Evolutionary conservation across 2,329 filamentous ascomycete genomes (phyloP), one percentile per base, ranked within the genome.

Genomic region (Fusarium piperis): DNA sequence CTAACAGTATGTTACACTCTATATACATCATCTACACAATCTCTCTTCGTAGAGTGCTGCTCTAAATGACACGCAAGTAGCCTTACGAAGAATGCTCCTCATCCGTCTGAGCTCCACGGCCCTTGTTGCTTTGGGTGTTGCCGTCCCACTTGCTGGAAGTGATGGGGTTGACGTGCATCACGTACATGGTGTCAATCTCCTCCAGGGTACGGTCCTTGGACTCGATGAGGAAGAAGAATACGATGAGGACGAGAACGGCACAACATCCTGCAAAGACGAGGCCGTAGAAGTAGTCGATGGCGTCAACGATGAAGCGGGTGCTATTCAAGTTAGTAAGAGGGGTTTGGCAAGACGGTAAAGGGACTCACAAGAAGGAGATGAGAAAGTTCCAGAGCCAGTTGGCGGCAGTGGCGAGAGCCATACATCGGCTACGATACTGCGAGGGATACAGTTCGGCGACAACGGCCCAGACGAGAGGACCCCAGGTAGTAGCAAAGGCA

Each of bases 101-200:
- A n/a, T 73, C 70, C 4, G 70, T 73, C 53, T 68, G 57, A 39
- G 59, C 67, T 44, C 68, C 66, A 3, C 64, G 38, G 16, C n/a
- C 36, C 70, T 73, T 73, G 38, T 62, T 64, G 51, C 36, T 38
- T 15, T 32, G 58, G 15, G 57, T 67, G 35, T 48, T 41, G 16
- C 58, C 53, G 36, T 68, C 62, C 78, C 78, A 80, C 53, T 77
- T 71, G 60, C 72, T 72, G 2, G 85, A 86, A 59, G 80, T 83
- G 75, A 85, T 85, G 23, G 87, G 85, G 74, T 85, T 86, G 73
- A 88, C 84, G 44, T 78, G 79, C 39, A 82, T 75, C 18, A 86
- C 83, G 78, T 95, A 95, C 92, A 94, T 94, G 64, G 88, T 90
- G 80, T 94, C 92, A 62, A 94, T 91, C 80, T 94, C 92, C 82